Evolutionary conservation across 768 basidiomycete species (phyloP), one percentile per base, ranked within the genome.

Genomic region (Polyporus arcularius): DNA sequence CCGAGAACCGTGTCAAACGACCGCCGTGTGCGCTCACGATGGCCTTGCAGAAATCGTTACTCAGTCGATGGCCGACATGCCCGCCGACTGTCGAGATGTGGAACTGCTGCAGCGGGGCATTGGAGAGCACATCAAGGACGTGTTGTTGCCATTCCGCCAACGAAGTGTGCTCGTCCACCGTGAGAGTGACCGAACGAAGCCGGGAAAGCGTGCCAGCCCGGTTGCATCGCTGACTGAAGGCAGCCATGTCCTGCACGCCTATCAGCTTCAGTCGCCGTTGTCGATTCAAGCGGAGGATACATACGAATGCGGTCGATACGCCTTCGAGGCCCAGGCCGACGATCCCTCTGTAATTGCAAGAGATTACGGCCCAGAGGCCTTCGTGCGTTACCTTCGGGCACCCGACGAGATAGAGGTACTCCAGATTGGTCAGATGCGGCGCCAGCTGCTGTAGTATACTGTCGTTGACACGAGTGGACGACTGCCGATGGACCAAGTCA

Each of bases 371-470:
- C 69, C 74, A 79, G 2, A 91, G 72, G 1, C 90, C 88, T 9
- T 62, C 62, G 52, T 91, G 80, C 0, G 87, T 89, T 28, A 92
- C 83, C 66, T 80, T 88, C 2, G 81, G 78, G 68, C 90, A 93
- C 18, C 90, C 91, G 1, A 82, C 79, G 12, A 94, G 72, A 54
- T 82, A 77, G 3, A 93, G 66, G 42, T 84, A 78, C 46, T 86
- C 82, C 15, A 93, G 73, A 7, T 79, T 73, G 9, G 67, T 63
- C 32, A 90, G 76, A 50, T 75, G 67, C 0, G 82, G 76, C 0
- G 87, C 81, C 4, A 92, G 65, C 4, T 74, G 65, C 49, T 75
- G 76, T 32, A 93, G 71, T 3, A 85, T 67, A 5, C 63, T 65
- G 65, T 94, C 89, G 0, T 85, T 88, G 42, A 92, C 74, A 6